A percentile compares a stretch with the other conserved stretches of the same genome.
These are phyloP conservation scores for Arthromyces matolae DNA, from an alignment of 768 basidiomycete genomes.

Conservation along the genomic window DNA sequence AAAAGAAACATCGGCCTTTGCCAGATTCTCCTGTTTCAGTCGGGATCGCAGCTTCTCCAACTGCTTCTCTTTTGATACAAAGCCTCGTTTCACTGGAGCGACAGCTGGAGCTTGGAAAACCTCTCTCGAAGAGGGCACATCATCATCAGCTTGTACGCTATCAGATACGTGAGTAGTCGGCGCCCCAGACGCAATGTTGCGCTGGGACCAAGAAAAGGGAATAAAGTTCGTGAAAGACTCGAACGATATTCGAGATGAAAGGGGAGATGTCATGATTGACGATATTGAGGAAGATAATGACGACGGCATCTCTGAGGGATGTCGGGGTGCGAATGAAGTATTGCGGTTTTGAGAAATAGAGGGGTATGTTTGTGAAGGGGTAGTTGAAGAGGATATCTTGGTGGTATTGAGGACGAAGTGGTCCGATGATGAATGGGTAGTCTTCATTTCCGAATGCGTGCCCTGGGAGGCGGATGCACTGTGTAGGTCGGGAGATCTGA, in stretches of 20 bases:
- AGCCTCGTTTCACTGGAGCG: slow-evolving; percentile 29
- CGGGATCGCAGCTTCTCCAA: slow-evolving; percentile 57
- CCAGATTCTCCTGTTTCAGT: slow-evolving; percentile 40
- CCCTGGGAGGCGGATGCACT: slow-evolving; percentile 22
- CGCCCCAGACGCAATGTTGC: slow-evolving; percentile 26
- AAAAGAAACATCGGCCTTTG: slow-evolving; percentile 24
- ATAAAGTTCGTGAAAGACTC: slow-evolving; percentile 61
- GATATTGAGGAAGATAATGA: slow-evolving; percentile 38
- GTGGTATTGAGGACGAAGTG: slow-evolving; percentile 14
- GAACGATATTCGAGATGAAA: slow-evolving; percentile 55
- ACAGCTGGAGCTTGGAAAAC: background rate
- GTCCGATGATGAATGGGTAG: slow-evolving; percentile 33
- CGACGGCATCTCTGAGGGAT: slow-evolving; percentile 16
- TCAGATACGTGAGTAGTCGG: slow-evolving; percentile 2
- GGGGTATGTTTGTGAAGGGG: slow-evolving; percentile 18
- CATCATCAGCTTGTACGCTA: background rate
- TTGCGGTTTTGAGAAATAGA: slow-evolving; percentile 6
- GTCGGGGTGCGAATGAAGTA: background rate
- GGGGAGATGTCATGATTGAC: slow-evolving; percentile 48
- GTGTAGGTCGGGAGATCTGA: slow-evolving; percentile 37
- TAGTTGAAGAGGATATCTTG: slow-evolving; percentile 15
- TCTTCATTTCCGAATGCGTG: slow-evolving; percentile 37
- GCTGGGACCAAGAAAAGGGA: slow-evolving; percentile 49
- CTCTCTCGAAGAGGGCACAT: background rate
- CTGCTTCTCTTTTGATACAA: slow-evolving; percentile 64